These are phyloP conservation scores for Pleurotus salmoneostramineus DNA, from an alignment of 768 basidiomycete genomes.

Conservation along the genomic window DNA sequence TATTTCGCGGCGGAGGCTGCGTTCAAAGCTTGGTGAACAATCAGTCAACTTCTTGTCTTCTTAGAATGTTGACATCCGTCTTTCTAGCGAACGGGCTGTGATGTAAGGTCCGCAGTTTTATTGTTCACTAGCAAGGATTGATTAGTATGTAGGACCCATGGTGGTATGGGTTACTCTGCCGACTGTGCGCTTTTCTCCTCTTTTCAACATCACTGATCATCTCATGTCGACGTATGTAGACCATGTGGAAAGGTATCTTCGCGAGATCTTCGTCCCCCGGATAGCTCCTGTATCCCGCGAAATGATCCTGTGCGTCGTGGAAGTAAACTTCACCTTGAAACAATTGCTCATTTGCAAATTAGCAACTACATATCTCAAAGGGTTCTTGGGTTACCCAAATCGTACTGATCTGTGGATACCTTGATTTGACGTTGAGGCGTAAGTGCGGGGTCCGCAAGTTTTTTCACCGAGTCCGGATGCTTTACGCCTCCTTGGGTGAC, in stretches of 20 bases:
- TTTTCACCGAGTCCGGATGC: neutral
- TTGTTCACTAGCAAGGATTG: neutral
- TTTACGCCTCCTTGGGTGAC: neutral
- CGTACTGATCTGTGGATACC: neutral
- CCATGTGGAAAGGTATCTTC: slow-evolving; percentile 14
- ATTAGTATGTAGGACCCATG: slow-evolving; percentile 10
- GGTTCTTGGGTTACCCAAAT: slow-evolving; percentile 7
- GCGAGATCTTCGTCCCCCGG: slow-evolving; percentile 14
- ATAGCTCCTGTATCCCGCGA: slow-evolving; percentile 17
- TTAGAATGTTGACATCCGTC: neutral
- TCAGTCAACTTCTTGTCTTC: neutral
- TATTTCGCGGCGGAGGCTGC: slow-evolving; percentile 16
- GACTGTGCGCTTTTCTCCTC: slow-evolving; percentile 6
- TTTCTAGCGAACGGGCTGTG: slow-evolving; percentile 2
- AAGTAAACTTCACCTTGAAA: neutral
- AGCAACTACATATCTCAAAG: slow-evolving; percentile 5
- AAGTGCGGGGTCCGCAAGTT: neutral
- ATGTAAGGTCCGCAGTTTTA: neutral
- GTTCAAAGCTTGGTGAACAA: slow-evolving; percentile 11
- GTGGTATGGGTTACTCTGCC: slow-evolving; percentile 15
- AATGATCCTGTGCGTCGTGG: slow-evolving; percentile 13
- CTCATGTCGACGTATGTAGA: neutral
- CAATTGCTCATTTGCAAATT: neutral
- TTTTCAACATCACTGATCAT: neutral
- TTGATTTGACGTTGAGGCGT: neutral